Evolutionary conservation across 345 rosid genomes (phyloP).

Genomic region (Arabidopsis arenosa): DNA sequence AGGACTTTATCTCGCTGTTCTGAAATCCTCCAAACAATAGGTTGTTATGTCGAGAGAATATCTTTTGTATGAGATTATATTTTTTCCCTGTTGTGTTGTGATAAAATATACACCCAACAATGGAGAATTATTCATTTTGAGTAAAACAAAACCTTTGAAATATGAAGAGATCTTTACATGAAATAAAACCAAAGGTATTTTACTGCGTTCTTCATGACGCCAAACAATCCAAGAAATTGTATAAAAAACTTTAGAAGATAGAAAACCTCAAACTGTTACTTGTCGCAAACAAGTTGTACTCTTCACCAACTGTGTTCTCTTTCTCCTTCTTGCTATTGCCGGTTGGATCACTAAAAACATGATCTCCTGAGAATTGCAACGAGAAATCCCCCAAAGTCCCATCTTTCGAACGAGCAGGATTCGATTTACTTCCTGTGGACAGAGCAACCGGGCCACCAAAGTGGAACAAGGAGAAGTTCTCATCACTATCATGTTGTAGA

Average conservation of each 20-base stretch:
- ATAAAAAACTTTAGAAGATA: slow-evolving; percentile 51
- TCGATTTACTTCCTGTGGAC: slow-evolving; percentile 54
- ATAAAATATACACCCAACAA: slow-evolving; percentile 21
- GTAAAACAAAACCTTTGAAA: slow-evolving; percentile 32
- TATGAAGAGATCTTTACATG: slow-evolving; percentile 35
- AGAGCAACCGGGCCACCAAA: slow-evolving; percentile 84
- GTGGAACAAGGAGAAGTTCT: slow-evolving; percentile 86
- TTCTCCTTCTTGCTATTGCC: slow-evolving; percentile 48
- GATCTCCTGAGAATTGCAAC: slow-evolving; percentile 56
- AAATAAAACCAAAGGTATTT: slow-evolving; percentile 18
- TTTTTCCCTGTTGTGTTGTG: slow-evolving; percentile 20
- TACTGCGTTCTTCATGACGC: slow-evolving; percentile 27
- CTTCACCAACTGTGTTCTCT: slow-evolving; percentile 59
- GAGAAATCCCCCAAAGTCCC: slow-evolving; percentile 54
- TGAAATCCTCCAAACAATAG: slow-evolving; percentile 47
- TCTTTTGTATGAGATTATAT: slow-evolving; percentile 11
- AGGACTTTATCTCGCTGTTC: slow-evolving; percentile 72
- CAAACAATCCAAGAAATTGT: slow-evolving; percentile 34
- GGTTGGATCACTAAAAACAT: slow-evolving; percentile 51
- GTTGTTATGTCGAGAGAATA: not conserved
- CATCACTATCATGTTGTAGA: slow-evolving; percentile 44
- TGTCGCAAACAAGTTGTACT: slow-evolving; percentile 89
- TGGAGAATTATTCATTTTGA: slow-evolving; percentile 16
- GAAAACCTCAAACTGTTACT: slow-evolving; percentile 72
- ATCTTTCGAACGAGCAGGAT: slow-evolving; percentile 50